Base-by-base conservation (phyloP, 805 yeast species). In the Barnettozyma pratensis region DNA sequence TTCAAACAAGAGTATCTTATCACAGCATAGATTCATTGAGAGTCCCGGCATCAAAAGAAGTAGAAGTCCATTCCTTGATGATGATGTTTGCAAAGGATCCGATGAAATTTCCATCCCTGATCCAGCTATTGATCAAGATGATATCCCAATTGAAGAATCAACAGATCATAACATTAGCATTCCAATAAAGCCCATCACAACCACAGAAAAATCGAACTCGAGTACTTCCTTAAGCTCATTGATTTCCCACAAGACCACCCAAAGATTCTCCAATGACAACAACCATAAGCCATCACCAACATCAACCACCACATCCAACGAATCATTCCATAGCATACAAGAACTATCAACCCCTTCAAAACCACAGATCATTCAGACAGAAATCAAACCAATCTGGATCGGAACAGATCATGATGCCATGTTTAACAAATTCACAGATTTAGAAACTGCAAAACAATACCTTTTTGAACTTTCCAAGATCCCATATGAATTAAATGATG, bases 401-500 rank as follows among this genome's bases (percentile, higher is more conserved):
- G 60, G 65, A 1, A 61, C 69, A 11, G 65, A 65, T 39, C 61
- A 61, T 4, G 57, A 58, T 11, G 52, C 52, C 30, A 58, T 68
- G 7, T 57, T 61, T 38, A 52, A 54, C 4, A 48, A 55, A 37
- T 51, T 62, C 5, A 54, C 54, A 3, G 73, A 71, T 26, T 47
- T 72, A 14, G 52, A 60, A 30, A 65, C 64, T 8, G 68, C 72
- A 7, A 56, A 65, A 8, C 55, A 56, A 4, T 59, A 54, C 29
- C 46, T 61, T 1, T 7, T 41, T 1, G 60, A 54, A n/a, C 41
- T 61, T n/a, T 45, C 51, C 3, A 30, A 47, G 4, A 28, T 61
- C 6, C 55, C 57, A 5, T 61, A 60, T 48, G 66, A 72, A 38
- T 64, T 83, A 14, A 72, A 76, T 53, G 80, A 83, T 52, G 95